Evolutionary conservation across 345 rosid species (phyloP), one percentile per base, ranked within the genome.

Genomic region (Murraya koenigii): DNA sequence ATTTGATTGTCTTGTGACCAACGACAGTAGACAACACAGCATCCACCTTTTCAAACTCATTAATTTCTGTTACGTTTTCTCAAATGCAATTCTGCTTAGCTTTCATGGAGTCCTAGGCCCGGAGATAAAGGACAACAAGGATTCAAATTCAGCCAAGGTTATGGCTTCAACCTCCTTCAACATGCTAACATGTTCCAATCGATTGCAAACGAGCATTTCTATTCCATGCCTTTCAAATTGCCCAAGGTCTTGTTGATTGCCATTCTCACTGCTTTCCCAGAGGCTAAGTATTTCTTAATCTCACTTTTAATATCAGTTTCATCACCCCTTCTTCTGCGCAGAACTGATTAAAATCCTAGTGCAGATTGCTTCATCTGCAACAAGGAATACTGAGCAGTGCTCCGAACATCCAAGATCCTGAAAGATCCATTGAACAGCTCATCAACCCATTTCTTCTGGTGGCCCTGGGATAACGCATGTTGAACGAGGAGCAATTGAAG

Each of bases 11-110:
- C 15, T 41, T 41, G 15, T 41, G 15, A 41, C 15, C 14, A 2
- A 10, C 0, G 10, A 11, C 49, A 10, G 15, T 41, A 41, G 1
- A 41, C 66, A 90, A 13, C 10, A 78, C 75, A 0, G 65, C 66
- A 67, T 85, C 90, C 5, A 76, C 78, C 55, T 73, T n/a, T n/a
- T 56, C 81, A 32, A 87, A 80, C 77, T 87, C 90, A 47, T 80
- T 80, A 56, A 52, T 41, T 15, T 63, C 19, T 62, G 33, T 36
- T 80, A 30, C 84, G 83, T 32, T 30, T 65, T 83, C 39, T 76
- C 76, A 5, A 61, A 66, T 17, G 49, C 73, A 7, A 69, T 84
- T 68, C 58, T 54, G 14, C 83, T 81, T 8, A 60, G 19, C 11
- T 68, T 88, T 20, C 80, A 72, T 36, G 26, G 54, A 6, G 66